Conservation (phyloP, 306 rosid species). For the Vigna mungo region DNA sequence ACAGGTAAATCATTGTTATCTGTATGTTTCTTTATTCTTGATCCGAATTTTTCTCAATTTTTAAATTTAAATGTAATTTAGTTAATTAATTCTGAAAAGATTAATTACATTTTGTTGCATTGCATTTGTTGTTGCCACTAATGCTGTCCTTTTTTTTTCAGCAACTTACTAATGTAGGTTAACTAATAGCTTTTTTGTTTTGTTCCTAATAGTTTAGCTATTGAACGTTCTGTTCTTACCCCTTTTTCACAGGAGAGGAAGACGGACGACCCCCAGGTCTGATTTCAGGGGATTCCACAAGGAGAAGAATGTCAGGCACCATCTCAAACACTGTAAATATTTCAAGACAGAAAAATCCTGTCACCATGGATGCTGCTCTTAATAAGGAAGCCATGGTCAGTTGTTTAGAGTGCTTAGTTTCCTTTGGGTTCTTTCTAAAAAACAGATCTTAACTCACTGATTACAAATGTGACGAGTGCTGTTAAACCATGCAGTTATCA, state of each 20-base stretch:
- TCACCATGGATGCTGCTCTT: constrained; percentile 51
- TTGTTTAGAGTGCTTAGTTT: constrained; percentile 35
- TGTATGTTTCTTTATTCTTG: not conserved
- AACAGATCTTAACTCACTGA: constrained; percentile 14
- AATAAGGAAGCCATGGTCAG: constrained; percentile 62
- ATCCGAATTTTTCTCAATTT: not conserved
- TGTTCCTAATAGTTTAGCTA: constrained; percentile 11
- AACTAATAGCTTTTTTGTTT: not conserved
- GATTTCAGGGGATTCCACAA: constrained; percentile 64
- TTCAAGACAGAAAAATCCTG: constrained; percentile 66
- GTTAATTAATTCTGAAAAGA: not conserved
- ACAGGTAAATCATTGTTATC: constrained; percentile 56
- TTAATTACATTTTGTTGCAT: not conserved
- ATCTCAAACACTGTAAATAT: constrained; percentile 55
- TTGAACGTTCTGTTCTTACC: not conserved
- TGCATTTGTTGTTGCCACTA: not conserved
- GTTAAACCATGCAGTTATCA: constrained; percentile 55
- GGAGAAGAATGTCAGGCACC: constrained; percentile 69
- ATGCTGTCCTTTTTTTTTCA: not conserved
- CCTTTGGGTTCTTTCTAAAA: not conserved
- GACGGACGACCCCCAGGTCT: constrained; percentile 70
- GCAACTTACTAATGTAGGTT: not conserved
- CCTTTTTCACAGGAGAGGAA: constrained; percentile 53
- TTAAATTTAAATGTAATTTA: not conserved
- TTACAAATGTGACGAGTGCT: not conserved